Conservation (phyloP, 148 eudicot species). For the Mesembryanthemum crystallinum region DNA sequence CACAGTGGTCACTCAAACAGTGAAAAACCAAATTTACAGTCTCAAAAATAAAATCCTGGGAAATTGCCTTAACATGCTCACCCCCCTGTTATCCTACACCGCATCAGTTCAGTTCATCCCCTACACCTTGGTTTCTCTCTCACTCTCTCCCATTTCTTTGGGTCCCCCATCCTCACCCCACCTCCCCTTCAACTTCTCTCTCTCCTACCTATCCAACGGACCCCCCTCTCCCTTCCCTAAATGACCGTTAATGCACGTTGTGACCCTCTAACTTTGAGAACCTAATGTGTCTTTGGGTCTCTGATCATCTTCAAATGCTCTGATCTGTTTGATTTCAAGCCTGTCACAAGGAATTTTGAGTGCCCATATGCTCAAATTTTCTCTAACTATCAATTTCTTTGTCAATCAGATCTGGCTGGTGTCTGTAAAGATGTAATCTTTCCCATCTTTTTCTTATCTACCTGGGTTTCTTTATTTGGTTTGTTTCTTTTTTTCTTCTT, state of each 20-base stretch:
- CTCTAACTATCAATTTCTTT: slow-evolving; percentile 31
- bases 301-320: slow-evolving; percentile 22
- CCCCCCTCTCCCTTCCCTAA: slow-evolving; percentile 17
- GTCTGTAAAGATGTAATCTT: slow-evolving; percentile 54
- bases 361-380: slow-evolving; percentile 33
- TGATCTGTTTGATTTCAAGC: slow-evolving; percentile 48
- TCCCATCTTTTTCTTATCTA: slow-evolving; percentile 24
- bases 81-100: slow-evolving; percentile 13
- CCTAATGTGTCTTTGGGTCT: slow-evolving; percentile 26
- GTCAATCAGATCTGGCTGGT: slow-evolving; percentile 41
- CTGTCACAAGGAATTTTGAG: slow-evolving; percentile 18
- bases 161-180: slow-evolving; percentile 34
- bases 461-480: slow-evolving; percentile 24
- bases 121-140: no score
- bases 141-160: slow-evolving; percentile 24
- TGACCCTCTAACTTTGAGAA: slow-evolving; percentile 18
- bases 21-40: no score
- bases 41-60: not conserved
- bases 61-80: slow-evolving; percentile 19
- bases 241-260: slow-evolving; percentile 39
- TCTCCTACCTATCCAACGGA: slow-evolving; percentile 18
- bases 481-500: slow-evolving; percentile 21
- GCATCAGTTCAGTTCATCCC: slow-evolving; percentile 12
- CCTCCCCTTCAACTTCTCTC: slow-evolving; percentile 20
- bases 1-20: slow-evolving; percentile 19